Conservation (phyloP, 257 asterid species). For the Salvia hispanica region DNA sequence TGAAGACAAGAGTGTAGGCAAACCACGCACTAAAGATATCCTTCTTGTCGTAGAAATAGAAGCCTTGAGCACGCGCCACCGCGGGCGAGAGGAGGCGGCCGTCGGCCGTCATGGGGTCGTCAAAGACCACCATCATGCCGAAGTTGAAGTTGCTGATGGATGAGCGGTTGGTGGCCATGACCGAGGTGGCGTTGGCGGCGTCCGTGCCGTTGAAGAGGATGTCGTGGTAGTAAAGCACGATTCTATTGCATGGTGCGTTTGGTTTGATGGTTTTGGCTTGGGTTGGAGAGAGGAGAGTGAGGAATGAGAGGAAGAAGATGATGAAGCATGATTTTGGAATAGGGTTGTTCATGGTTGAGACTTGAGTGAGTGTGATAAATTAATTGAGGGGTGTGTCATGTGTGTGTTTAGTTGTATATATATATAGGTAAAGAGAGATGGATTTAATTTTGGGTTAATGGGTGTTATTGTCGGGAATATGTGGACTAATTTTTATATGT, state of each 20-base stretch:
- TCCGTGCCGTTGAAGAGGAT: conserved; percentile 61
- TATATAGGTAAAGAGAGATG: not conserved
- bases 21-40: conserved; percentile 52
- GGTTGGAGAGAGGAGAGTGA: not conserved
- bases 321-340: conserved; percentile 22
- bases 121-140: conserved; percentile 56
- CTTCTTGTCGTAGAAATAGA: conserved; percentile 62
- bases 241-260: conserved; percentile 51
- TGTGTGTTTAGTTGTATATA: not conserved
- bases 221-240: conserved; percentile 64
- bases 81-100: conserved; percentile 47
- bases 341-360: conserved; percentile 3
- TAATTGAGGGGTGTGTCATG: no score
- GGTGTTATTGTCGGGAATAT: no score
- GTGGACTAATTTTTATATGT: no score
- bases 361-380: not conserved
- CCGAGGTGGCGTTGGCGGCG: conserved; percentile 55
- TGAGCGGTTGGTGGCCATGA: conserved; percentile 31
- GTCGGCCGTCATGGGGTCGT: conserved; percentile 58
- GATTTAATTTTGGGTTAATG: no score
- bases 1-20: conserved; percentile 59
- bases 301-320: conserved; percentile 27
- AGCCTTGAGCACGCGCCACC: conserved; percentile 58
- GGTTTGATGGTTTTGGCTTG: conserved; percentile 19
- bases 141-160: conserved; percentile 39